Evolutionary conservation across 176 grass and related monocot genomes (phyloP), one percentile per base, ranked within the genome.

Genomic region (Cymbopogon citratus): DNA sequence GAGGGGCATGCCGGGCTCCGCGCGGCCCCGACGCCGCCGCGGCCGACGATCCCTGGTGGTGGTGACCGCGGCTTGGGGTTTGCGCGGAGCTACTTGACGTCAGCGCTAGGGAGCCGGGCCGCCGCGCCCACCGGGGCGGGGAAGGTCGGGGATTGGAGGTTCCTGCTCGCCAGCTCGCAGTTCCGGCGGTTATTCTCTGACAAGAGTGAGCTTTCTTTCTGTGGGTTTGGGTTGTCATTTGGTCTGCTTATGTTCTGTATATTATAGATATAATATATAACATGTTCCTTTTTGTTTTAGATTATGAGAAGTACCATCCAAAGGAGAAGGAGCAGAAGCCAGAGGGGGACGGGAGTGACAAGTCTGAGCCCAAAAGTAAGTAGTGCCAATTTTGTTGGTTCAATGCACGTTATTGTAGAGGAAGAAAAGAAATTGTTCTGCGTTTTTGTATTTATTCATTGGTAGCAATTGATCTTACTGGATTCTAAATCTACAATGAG

Each of bases 281-380:
- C 38, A 15, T 41, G 21, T 4, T 57, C 48, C 64, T 52, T 76
- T 15, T 52, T 61, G 71, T 35, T 76, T 70, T 72, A 98, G 92
- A 98, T 91, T 86, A 89, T 51, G 84, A 93, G 54, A 93, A 97
- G n/a, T 83, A 91, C 76, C 86, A 61, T 21, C 94, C 89, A 38
- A 97, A 93, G 84, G 87, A 86, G 84, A 80, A 94, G 87, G 71
- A 92, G 83, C 81, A 92, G 33, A 84, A 85, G 74, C 85, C 87
- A 1, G 83, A 92, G 78, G 90, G 81, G 66, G 76, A 91, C 56
- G 95, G 60, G 66, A 92, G 86, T 43, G 80, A 91, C 84, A 86
- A 90, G 73, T 91, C 90, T 13, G 84, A 97, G 41, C 68, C 90
- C 7, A 94, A 98, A 52, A 38, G 92, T 98, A 86, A 51, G 69